Percentiles rank a stretch among this genome's conserved stretches.
Conservation (phyloP, 495 filamentous ascomycete species). For the Neurospora sp. region DNA sequence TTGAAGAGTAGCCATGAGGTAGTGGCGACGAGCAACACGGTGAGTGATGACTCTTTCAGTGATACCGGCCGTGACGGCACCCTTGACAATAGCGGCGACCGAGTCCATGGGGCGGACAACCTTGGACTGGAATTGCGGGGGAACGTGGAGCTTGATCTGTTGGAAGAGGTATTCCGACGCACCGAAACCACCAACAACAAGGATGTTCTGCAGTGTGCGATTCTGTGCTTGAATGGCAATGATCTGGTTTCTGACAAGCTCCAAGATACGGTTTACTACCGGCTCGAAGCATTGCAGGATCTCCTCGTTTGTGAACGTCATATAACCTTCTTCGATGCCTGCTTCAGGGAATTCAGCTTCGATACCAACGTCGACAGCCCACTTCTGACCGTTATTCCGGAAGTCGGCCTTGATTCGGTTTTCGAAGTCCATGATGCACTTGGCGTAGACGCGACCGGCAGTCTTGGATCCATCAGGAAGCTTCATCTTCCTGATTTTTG, state of each 20-base stretch:
- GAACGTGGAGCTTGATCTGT: conserved; percentile 72
- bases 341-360: conserved; percentile 69
- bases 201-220: conserved; percentile 59
- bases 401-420: conserved; percentile 73
- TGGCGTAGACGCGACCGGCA: conserved; percentile 63
- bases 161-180: conserved; percentile 73
- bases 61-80: conserved; percentile 78
- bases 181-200: conserved; percentile 66
- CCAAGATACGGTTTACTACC: conserved; percentile 62
- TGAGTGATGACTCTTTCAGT: conserved; percentile 94
- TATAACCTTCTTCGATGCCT: conserved; percentile 68
- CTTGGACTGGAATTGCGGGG: conserved; percentile 71
- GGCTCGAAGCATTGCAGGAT: conserved; percentile 72
- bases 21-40: conserved; percentile 95
- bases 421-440: conserved; percentile 76
- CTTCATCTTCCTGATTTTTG: conserved; percentile 73
- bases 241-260: conserved; percentile 67
- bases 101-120: conserved; percentile 71
- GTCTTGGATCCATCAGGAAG: conserved; percentile 65
- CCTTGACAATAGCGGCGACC: conserved; percentile 68
- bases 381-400: conserved; percentile 71
- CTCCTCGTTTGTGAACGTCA: conserved; percentile 76
- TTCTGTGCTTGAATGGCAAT: conserved; percentile 72
- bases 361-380: conserved; percentile 69
- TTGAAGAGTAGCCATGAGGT: conserved; percentile 97